Percentiles rank a stretch among this genome's conserved stretches.
These are phyloP conservation scores for Sistotremastrum suecicum DNA, from an alignment of 768 basidiomycete species.

Conservation along the genomic window DNA sequence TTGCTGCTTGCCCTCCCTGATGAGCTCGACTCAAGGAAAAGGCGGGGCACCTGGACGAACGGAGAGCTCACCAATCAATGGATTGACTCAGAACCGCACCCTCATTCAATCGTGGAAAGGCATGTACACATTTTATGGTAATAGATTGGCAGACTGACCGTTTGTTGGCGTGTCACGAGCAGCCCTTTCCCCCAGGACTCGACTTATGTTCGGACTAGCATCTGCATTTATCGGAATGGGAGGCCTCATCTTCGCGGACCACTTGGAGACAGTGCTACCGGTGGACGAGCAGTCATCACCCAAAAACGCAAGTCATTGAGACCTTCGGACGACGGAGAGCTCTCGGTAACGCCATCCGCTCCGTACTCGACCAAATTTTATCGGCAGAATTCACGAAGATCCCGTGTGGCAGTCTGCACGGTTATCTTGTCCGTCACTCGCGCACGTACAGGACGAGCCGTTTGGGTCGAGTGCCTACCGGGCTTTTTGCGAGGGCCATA, in stretches of 20 bases:
- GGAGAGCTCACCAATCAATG: conserved; percentile 4
- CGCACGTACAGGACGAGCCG: no score
- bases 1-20: not conserved
- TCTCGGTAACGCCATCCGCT: no score
- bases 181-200: conserved; percentile 42
- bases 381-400: no score
- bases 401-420: no score
- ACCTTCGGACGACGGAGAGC: no score
- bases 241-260: conserved; percentile 36
- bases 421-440: no score
- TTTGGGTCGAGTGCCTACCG: no score
- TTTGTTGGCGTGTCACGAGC: not conserved
- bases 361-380: no score
- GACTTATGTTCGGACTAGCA: conserved; percentile 35
- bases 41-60: not conserved
- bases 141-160: not conserved
- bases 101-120: conserved; percentile 34
- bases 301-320: no score
- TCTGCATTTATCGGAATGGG: conserved; percentile 30
- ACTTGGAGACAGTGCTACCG: conserved; percentile 22
- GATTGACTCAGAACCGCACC: conserved; percentile 11
- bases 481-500: no score
- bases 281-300: no score
- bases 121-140: conserved; percentile 5
- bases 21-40: not conserved